Percentiles rank a stretch among this genome's conserved stretches.
Conservation (phyloP, 1,139 yeast species). For the Dujonia santamariae region DNA sequence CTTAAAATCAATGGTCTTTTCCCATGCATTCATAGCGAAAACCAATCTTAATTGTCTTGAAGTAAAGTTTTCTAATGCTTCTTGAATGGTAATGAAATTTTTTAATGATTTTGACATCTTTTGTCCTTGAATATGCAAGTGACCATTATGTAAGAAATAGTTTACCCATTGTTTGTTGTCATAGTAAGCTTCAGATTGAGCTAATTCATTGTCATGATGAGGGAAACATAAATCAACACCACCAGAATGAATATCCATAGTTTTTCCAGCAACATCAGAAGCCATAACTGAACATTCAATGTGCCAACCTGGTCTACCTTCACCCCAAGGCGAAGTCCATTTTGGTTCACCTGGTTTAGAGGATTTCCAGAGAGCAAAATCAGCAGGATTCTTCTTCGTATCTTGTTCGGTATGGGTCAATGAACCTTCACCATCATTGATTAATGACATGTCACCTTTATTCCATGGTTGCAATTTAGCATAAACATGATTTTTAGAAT, state of each 20-base stretch:
- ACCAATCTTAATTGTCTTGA: conserved; percentile 86
- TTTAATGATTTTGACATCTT: conserved; percentile 95
- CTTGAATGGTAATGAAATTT: conserved; percentile 91
- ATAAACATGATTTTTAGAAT: conserved; percentile 67
- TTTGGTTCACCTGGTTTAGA: conserved; percentile 97
- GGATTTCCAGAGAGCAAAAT: conserved; percentile 96
- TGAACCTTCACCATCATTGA: conserved; percentile 96
- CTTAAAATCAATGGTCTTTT: conserved; percentile 87
- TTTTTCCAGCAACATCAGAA: conserved; percentile 75
- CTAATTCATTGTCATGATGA: conserved; percentile 98
- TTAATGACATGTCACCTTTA: conserved; percentile 79
- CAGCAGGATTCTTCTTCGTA: conserved; percentile 70
- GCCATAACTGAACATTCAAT: conserved; percentile 99
- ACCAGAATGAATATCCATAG: conserved; percentile 94
- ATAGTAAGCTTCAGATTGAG: conserved; percentile 93
- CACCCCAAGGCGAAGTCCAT: conserved; percentile 96
- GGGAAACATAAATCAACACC: conserved; percentile 98
- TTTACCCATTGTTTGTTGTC: conserved; percentile 94
- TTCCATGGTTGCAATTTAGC: conserved; percentile 99
- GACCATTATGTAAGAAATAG: conserved; percentile 95
- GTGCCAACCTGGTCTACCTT: conserved; percentile 99
- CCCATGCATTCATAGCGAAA: conserved; percentile 91
- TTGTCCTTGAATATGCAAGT: conserved; percentile 95
- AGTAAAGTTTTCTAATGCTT: conserved; percentile 70
- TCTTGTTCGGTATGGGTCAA: conserved; percentile 47